Evolutionary conservation across 371 early-diverging fungal species (phyloP).

Genomic region (Chytridium lagenaria): DNA sequence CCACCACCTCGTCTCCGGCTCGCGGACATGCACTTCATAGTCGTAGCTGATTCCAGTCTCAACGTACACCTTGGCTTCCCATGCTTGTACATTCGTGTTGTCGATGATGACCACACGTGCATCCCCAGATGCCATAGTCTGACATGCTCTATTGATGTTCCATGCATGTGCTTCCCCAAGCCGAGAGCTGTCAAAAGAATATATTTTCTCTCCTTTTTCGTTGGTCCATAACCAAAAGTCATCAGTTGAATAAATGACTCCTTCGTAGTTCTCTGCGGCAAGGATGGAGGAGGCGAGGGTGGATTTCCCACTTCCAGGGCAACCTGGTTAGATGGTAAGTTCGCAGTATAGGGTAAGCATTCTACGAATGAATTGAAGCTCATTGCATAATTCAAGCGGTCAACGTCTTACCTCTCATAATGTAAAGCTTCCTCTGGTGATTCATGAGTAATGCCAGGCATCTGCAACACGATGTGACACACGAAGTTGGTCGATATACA

Average conservation of each 20-base stretch:
- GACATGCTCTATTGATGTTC: conserved; percentile 38
- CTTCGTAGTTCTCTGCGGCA: neutral
- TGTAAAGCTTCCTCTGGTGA: conserved; percentile 11
- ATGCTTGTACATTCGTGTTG: conserved; percentile 46
- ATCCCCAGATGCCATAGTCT: conserved; percentile 18
- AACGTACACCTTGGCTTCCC: conserved; percentile 51
- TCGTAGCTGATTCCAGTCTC: conserved; percentile 28
- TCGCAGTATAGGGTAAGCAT: neutral
- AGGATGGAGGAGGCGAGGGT: conserved; percentile 31
- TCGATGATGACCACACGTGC: conserved; percentile 45
- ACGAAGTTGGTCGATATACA: too few species aligned
- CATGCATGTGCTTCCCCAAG: conserved; percentile 40
- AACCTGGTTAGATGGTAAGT: conserved; percentile 21
- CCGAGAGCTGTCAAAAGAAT: conserved; percentile 37
- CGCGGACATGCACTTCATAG: conserved; percentile 33
- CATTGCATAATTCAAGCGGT: too few species aligned
- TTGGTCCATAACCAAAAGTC: conserved; percentile 38
- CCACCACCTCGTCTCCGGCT: conserved; percentile 52
- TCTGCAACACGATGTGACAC: too few species aligned
- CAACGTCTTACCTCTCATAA: conserved; percentile 13
- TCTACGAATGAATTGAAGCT: conserved; percentile 10
- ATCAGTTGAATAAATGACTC: conserved; percentile 44
- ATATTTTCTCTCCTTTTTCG: conserved; percentile 18
- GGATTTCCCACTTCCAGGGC: conserved; percentile 44
- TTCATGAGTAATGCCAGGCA: too few species aligned